These are phyloP conservation scores for Orychophragmus violaceus DNA, from an alignment of 345 rosid genomes.

Conservation along the genomic window DNA sequence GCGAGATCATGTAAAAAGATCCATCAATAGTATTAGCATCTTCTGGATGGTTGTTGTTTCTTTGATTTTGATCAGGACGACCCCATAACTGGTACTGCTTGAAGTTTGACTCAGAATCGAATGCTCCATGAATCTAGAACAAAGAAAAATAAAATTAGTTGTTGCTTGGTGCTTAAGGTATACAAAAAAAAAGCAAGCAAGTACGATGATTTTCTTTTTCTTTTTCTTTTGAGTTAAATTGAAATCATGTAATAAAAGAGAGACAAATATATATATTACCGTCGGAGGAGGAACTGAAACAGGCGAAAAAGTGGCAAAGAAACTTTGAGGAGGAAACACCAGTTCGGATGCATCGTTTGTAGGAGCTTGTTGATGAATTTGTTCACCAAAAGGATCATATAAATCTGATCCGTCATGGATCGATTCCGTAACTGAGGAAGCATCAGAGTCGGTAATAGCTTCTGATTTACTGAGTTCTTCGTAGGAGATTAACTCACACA, in stretches of 20 bases:
- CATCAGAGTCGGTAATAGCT: not conserved
- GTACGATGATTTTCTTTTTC: not conserved
- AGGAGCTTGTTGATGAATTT: not conserved
- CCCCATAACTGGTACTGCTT: constrained; percentile 46
- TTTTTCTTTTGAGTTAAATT: not conserved
- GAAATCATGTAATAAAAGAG: not conserved
- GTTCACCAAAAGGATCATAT: not conserved
- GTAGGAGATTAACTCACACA: too few species aligned
- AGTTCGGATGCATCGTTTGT: not conserved
- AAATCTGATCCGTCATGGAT: not conserved
- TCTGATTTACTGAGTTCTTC: constrained; percentile 9
- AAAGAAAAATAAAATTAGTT: not conserved
- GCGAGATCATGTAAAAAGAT: constrained; percentile 42
- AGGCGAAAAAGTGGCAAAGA: not conserved
- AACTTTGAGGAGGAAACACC: not conserved
- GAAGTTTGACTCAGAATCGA: constrained; percentile 42
- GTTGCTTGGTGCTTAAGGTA: not conserved
- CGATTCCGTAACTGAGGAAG: constrained; percentile 14
- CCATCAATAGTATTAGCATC: constrained; percentile 41
- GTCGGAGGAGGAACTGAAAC: not conserved
- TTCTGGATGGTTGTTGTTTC: not conserved
- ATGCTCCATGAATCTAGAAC: constrained; percentile 29
- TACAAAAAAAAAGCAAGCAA: not conserved
- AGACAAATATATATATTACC: not conserved
- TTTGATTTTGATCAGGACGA: constrained; percentile 25